Base-by-base conservation (phyloP, 805 yeast species). In the Cyberlindnera veronae region DNA sequence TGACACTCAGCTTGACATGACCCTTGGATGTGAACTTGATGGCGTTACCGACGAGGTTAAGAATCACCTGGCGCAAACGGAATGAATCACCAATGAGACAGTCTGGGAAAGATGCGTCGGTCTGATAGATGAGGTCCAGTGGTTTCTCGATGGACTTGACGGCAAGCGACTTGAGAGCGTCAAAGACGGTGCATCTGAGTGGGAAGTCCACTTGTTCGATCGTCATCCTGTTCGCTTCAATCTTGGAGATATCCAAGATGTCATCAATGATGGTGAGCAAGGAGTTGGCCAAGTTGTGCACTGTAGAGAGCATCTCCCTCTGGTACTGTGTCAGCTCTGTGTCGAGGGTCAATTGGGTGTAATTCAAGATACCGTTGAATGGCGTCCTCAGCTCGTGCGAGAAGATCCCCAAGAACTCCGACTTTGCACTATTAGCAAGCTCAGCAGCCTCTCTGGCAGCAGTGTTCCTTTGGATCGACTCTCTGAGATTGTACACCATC, bases 361-460 rank as follows among this genome's bases (percentile, higher is more conserved):
- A 87, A 57, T 95, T 95, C 52, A 87, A 83, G 34, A 87, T 87
- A 67, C 96, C 96, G 61, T 87, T 87, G 77, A 87, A 82, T 14
- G 96, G 96, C 3, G 96, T 87, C 60, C 96, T 72, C 57, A 87
- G 83, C 61, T 87, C 96, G 61, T 80, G 87, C 7, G 91, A 84
- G 74, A 84, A 87, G 56, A 87, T 87, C 31, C 95, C 95, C 64
- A 87, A 71, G 58, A 87, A 87, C 62, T 87, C 96, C 8, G 95
- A 85, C 62, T 87, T 87, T 3, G 95, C 88, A 48, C 87, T 74
- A 61, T 87, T 87, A 5, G 95, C 95, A 50, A 85, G 69, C 58
- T 87, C 96, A 22, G 96, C 96, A 26, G 95, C 95, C 63, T 87
- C 95, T 64, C 96, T 79, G 2, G 95, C 95, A 11, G 91, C 93